These are phyloP conservation scores for Euphorbia pulcherrima DNA, from an alignment of 345 rosid genomes.

Conservation along the genomic window DNA sequence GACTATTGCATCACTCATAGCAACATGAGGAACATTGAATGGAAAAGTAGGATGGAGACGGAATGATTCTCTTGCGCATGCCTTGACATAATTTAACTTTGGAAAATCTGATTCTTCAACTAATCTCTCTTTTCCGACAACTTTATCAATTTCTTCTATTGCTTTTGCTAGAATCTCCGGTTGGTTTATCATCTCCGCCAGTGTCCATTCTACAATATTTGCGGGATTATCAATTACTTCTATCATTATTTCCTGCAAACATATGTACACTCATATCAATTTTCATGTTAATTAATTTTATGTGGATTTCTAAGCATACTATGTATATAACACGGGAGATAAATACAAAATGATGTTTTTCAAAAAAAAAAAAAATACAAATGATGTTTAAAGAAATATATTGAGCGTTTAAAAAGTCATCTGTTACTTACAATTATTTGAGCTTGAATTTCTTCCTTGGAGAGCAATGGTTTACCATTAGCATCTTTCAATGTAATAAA, in stretches of 20 bases:
- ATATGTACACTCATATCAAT: too few species aligned
- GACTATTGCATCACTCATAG: conserved; percentile 24
- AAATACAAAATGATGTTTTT: not conserved
- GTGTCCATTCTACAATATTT: conserved; percentile 23
- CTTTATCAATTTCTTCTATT: conserved; percentile 6
- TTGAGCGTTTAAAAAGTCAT: too few species aligned
- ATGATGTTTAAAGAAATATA: too few species aligned
- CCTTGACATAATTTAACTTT: conserved; percentile 43
- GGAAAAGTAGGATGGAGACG: conserved; percentile 47
- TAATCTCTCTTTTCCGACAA: conserved; percentile 32
- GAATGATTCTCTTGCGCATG: conserved; percentile 49
- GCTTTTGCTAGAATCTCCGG: not conserved
- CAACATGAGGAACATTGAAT: conserved; percentile 48
- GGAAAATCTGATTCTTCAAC: conserved; percentile 34
- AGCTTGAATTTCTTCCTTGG: conserved; percentile 45
- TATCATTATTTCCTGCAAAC: conserved; percentile 43
- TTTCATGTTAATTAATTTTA: not conserved
- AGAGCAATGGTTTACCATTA: conserved; percentile 28
- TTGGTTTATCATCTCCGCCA: not conserved
- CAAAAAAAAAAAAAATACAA: not conserved
- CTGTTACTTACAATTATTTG: conserved; percentile 36
- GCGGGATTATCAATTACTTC: conserved; percentile 56
- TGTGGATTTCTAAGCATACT: too few species aligned
- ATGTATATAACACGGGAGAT: too few species aligned
- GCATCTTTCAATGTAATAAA: conserved; percentile 17